Conservation (phyloP, 2,329 filamentous ascomycete genomes). For the Apiospora kogelbergensis region DNA sequence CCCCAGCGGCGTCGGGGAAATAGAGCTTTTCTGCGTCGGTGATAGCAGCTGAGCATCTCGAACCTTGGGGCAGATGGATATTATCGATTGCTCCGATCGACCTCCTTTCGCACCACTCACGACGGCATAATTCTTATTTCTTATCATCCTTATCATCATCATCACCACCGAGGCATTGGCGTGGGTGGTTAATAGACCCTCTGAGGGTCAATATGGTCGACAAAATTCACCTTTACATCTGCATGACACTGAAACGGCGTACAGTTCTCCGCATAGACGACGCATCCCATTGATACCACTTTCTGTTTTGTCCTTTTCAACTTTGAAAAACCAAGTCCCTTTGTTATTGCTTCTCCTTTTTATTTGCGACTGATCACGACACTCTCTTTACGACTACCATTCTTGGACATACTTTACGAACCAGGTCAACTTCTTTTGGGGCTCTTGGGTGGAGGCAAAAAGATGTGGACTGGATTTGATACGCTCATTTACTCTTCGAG, state of each 20-base stretch:
- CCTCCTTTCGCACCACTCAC: not conserved
- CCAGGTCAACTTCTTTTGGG: constrained; percentile 10
- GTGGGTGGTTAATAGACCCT: not conserved
- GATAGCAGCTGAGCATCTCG: constrained; percentile 32
- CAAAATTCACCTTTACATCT: constrained; percentile 12
- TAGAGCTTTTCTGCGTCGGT: constrained; percentile 78
- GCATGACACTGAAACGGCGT: constrained; percentile 18
- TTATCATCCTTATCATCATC: not conserved
- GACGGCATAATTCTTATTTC: constrained; percentile 6
- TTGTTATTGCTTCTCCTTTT: constrained; percentile 10
- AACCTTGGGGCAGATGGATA: not conserved
- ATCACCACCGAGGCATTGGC: not conserved
- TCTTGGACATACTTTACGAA: constrained; percentile 32
- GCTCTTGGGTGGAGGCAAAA: not conserved
- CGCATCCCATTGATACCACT: constrained; percentile 28
- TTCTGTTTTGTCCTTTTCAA: constrained; percentile 14
- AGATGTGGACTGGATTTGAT: constrained; percentile 8
- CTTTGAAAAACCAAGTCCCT: constrained; percentile 11
- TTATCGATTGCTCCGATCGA: not conserved
- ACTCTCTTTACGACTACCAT: constrained; percentile 27
- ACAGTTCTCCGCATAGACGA: constrained; percentile 19
- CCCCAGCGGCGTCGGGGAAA: constrained; percentile 78
- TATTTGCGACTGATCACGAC: constrained; percentile 16
- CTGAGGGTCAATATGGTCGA: not conserved
- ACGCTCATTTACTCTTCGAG: constrained; percentile 10